Conservation (phyloP, 2,329 filamentous ascomycete genomes). For the Claviceps capensis region DNA sequence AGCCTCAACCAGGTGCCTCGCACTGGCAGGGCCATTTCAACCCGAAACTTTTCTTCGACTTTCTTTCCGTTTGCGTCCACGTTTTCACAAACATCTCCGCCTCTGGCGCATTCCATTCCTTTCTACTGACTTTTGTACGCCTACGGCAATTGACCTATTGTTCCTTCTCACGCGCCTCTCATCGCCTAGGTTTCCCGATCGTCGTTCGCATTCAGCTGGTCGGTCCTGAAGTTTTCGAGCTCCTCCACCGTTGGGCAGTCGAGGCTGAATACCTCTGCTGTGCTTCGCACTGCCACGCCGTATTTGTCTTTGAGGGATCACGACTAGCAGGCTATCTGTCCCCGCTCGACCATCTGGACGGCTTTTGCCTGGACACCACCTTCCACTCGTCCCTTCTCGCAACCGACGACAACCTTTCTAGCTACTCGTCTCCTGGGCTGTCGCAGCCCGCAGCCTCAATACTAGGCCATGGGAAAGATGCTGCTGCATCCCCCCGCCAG, state of each 20-base stretch:
- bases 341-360: background rate
- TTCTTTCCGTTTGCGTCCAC: background rate
- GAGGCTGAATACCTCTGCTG: background rate
- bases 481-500: conserved; percentile 18
- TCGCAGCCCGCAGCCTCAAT: background rate
- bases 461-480: conserved; percentile 17
- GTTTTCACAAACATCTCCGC: background rate
- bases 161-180: background rate
- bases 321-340: conserved; percentile 4
- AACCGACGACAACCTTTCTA: background rate
- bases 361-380: background rate
- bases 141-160: background rate
- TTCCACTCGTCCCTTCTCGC: background rate
- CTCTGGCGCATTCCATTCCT: conserved; percentile 5
- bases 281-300: background rate
- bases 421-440: background rate
- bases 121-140: background rate
- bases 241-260: background rate
- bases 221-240: background rate
- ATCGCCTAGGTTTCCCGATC: background rate
- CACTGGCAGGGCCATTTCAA: background rate
- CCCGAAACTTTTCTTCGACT: background rate
- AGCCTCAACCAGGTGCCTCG: background rate
- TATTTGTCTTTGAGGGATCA: background rate
- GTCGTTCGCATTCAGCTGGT: background rate